A percentile compares a stretch with the other conserved stretches of the same genome.
phyloP scores from a whole-genome alignment of 306 rosid genomes.

The Rosa multiflora region DNA sequence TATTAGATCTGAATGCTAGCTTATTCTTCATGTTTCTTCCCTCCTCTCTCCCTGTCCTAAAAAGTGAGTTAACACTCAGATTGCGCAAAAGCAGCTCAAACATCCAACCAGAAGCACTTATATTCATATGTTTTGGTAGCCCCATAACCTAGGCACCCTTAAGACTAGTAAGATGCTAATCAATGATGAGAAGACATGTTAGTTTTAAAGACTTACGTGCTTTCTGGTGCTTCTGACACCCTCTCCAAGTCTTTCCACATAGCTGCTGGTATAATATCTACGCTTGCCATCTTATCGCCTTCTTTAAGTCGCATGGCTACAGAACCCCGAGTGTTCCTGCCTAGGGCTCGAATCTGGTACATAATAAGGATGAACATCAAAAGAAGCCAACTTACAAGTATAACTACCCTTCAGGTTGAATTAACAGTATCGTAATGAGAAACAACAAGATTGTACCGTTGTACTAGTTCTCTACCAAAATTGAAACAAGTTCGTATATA shows the following conservation, averaged over 20 bases:
- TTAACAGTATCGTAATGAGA: not conserved
- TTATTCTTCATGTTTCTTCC: not conserved
- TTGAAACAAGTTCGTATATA: not conserved
- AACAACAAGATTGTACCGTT: not conserved
- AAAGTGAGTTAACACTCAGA: not conserved
- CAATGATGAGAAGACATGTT: slow-evolving; percentile 11
- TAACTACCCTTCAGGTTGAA: not conserved
- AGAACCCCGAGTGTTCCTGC: slow-evolving; percentile 90
- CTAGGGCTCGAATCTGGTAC: slow-evolving; percentile 73
- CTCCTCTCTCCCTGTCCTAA: too few species aligned
- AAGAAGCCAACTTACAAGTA: not conserved
- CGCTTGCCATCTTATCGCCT: slow-evolving; percentile 90
- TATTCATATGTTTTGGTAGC: not conserved
- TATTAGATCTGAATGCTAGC: not conserved
- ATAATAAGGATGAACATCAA: slow-evolving; percentile 23
- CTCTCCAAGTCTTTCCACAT: slow-evolving; percentile 60
- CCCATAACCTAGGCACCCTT: not conserved
- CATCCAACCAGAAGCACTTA: not conserved
- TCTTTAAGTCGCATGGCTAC: slow-evolving; percentile 81
- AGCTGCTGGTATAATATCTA: slow-evolving; percentile 85
- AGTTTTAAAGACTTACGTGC: slow-evolving; percentile 44
- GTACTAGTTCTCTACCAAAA: not conserved
- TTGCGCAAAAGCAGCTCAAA: not conserved
- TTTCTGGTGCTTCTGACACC: slow-evolving; percentile 39
- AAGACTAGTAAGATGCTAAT: slow-evolving; percentile 13